Conservation (phyloP, 2,329 filamentous ascomycete species). For the Coniochaeta sp. region DNA sequence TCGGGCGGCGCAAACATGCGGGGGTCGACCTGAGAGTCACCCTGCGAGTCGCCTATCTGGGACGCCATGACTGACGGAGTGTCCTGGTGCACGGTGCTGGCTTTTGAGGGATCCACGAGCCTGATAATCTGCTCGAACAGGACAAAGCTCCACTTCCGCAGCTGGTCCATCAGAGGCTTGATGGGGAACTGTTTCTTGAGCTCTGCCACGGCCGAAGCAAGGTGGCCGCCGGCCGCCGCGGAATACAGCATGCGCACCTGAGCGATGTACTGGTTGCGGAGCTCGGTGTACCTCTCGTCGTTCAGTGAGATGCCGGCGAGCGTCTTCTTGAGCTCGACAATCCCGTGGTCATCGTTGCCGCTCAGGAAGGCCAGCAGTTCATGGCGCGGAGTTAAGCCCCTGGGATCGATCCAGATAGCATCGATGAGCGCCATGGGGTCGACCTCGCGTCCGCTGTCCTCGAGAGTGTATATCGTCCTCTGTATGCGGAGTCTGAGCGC, state of each 20-base stretch:
- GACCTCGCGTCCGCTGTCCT: background rate
- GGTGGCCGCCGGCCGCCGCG: background rate
- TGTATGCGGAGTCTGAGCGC: background rate
- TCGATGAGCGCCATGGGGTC: background rate
- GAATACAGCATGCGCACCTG: background rate
- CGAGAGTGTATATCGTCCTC: background rate
- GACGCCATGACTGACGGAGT: background rate
- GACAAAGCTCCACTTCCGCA: background rate
- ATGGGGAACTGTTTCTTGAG: background rate
- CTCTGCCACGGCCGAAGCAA: background rate
- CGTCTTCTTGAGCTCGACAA: background rate
- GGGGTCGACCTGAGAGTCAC: background rate
- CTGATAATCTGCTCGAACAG: background rate
- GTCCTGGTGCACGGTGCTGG: background rate
- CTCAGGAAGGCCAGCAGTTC: background rate
- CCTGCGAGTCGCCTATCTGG: slow-evolving; percentile 3
- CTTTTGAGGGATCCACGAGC: background rate
- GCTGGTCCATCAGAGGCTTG: background rate
- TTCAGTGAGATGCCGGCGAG: background rate
- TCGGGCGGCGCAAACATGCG: background rate
- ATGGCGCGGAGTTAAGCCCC: background rate
- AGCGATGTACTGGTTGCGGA: background rate
- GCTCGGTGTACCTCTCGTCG: background rate
- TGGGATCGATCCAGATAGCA: background rate
- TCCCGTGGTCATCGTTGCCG: background rate